Evolutionary conservation across 208 protist genomes (phyloP), one percentile per base, ranked within the genome.

Genomic region (Crithidia acanthocephali): DNA sequence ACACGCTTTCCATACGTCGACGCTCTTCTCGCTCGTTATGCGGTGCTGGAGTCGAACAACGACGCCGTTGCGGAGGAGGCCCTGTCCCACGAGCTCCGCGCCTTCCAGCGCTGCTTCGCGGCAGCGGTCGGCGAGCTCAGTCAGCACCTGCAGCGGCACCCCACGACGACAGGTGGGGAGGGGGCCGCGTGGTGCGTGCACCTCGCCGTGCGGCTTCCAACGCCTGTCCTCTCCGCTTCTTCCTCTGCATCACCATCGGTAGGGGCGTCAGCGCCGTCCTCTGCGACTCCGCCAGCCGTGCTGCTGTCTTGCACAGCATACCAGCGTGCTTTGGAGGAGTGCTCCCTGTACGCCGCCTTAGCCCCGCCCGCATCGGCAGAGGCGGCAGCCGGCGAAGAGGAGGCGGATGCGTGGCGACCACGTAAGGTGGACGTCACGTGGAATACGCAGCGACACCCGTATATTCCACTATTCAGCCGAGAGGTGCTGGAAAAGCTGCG

Each of bases 381-480:
- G 22, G n/a, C 27, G 16, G 22, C 27, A n/a, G 30, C 52, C 2
- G 28, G 23, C 3, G 65, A 45, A 25, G 35, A 32, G 40, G 37
- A 22, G 20, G 48, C 23, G 25, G 35, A 40, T 47, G 35, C 1
- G 23, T 44, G 20, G 40, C 30, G 23, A 3, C 64, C 32, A 10
- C 50, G 35, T 22, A 72, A 28, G 48, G 44, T 51, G 53, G 77
- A 83, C 44, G 76, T 94, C 20, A 47, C 57, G 18, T 95, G 87
- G 87, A 95, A 95, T 51, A 86, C 81, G 15, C 81, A 87, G 68
- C 83, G 84, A 44, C 91, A 96, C 62, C 78, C 72, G 45, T 87
- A 89, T 64, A 76, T 89, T n/a, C 72, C 87, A 9, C 77, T 95
- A 32, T 86, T 95, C 62, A 65, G 76, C 18, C 80, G 84, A n/a